Percentiles rank a stretch among this genome's conserved stretches.
These are phyloP conservation scores for Xylaria palmicola DNA, from an alignment of 495 filamentous ascomycete species.

Conservation along the genomic window DNA sequence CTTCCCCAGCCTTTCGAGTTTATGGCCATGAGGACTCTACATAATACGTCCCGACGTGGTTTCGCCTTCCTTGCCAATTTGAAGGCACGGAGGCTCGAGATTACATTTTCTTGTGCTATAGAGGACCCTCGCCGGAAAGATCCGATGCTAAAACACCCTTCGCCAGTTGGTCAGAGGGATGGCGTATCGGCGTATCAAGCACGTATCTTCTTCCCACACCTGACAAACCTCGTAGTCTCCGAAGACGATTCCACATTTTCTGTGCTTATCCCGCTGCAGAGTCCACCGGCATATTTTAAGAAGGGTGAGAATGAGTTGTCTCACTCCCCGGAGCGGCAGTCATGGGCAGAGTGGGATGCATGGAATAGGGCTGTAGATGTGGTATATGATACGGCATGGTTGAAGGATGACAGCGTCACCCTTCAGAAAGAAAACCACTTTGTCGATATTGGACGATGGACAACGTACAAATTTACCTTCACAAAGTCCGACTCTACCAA, in stretches of 20 bases:
- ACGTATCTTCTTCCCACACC: conserved; percentile 62
- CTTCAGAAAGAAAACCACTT: conserved; percentile 56
- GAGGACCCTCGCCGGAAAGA: conserved; percentile 34
- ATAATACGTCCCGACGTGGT: conserved; percentile 6
- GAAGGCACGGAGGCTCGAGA: conserved; percentile 37
- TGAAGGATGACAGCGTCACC: conserved; percentile 46
- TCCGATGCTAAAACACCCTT: conserved; percentile 16
- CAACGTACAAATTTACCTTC: conserved; percentile 61
- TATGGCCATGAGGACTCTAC: conserved; percentile 52
- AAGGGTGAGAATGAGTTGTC: conserved; percentile 46
- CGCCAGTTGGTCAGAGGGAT: conserved; percentile 23
- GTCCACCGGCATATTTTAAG: conserved; percentile 64
- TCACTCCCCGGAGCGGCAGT: conserved; percentile 42
- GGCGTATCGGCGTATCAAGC: conserved; percentile 42
- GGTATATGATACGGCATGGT: conserved; percentile 43
- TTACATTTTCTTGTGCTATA: conserved; percentile 44
- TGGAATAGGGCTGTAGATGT: conserved; percentile 81
- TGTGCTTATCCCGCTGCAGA: conserved; percentile 60
- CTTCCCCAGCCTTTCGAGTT: conserved; percentile 35
- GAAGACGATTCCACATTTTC: conserved; percentile 30
- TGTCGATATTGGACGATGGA: conserved; percentile 82
- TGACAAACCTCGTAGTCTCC: conserved; percentile 56
- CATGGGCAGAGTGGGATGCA: conserved; percentile 65
- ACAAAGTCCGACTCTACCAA: conserved; percentile 20
- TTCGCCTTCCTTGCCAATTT: conserved; percentile 46